Percentiles rank a stretch among this genome's conserved stretches.
Conservation (phyloP, 495 filamentous ascomycete species). For the Penicillium cataractarum region DNA sequence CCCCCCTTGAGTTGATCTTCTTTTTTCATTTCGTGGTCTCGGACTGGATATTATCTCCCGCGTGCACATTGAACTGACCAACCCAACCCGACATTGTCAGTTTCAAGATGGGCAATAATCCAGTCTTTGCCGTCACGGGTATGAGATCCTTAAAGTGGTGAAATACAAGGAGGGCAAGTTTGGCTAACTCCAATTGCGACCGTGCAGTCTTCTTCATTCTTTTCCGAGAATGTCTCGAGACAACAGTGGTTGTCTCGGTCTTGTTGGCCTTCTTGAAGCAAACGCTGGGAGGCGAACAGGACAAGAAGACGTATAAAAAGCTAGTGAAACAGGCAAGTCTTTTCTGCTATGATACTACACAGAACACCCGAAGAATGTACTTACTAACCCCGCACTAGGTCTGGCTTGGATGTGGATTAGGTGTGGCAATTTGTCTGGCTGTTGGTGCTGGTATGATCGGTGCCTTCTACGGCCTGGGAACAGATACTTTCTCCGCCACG, state of each 20-base stretch:
- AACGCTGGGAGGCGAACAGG: constrained; percentile 62
- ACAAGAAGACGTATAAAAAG: constrained; percentile 62
- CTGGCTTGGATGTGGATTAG: constrained; percentile 68
- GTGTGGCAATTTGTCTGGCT: constrained; percentile 66
- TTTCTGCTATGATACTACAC: background rate
- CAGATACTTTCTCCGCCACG: constrained; percentile 62
- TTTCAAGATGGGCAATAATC: constrained; percentile 23
- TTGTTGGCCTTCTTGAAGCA: constrained; percentile 82
- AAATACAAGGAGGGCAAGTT: background rate
- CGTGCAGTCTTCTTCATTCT: constrained; percentile 77
- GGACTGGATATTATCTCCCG: background rate
- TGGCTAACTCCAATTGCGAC: constrained; percentile 3
- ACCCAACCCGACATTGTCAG: background rate
- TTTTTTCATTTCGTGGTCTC: constrained; percentile 2
- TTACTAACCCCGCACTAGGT: constrained; percentile 48
- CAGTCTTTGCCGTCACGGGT: constrained; percentile 33
- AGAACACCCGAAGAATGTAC: background rate
- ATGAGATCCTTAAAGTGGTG: background rate
- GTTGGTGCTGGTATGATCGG: constrained; percentile 77
- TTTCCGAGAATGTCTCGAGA: constrained; percentile 84
- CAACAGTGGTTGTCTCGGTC: constrained; percentile 79
- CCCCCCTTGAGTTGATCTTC: background rate
- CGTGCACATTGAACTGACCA: background rate
- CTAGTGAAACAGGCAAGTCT: constrained; percentile 66
- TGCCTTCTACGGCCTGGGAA: constrained; percentile 73